Base-by-base conservation (phyloP, 1,284 basidiomycete species). In the Sphaerobolus stellatus region DNA sequence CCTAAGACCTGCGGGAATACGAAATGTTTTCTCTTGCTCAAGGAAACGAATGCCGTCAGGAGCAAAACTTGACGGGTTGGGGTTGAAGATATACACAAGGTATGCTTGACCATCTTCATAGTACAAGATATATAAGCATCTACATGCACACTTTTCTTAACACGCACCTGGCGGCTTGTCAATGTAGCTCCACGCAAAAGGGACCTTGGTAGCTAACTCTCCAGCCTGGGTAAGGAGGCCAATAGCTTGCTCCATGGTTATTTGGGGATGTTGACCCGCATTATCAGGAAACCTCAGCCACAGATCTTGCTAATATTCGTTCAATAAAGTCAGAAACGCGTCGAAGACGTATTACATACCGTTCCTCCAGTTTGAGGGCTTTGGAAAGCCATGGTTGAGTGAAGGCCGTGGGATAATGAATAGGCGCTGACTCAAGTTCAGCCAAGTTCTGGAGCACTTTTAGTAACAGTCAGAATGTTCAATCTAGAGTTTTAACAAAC, bases 21-120 rank as follows among this genome's bases (percentile, higher is more conserved):
- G 66, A 62, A 74, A 81, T 59, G 81, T 81, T 48, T 78, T 77
- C 65, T 90, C 88, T 55, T 79, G 69, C 46, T 90, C 88, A 60
- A 83, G 80, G 66, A 78, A 91, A 31, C 84, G 79, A 52, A 90
- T 75, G 18, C 88, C 88, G 60, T 91, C 88, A 4, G 77, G 73
- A n/a, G n/a, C n/a, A n/a, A n/a, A n/a, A n/a, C n/a, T n/a, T n/a
- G n/a, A n/a, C 27, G 74, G 11, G 63, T 50, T 78, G 77, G 24
- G 73, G 38, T 16, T 14, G 36, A 88, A 27, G 28, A 63, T 68
- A 66, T 79, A 89, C 43, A 89, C 67, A 22, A 90, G 75, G 45
- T 78, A 72, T 6, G 85, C 64, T 57, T 83, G 78, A 4, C 87
- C 87, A 66, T 90, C 88, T 88, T 57, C 9, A 44, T 1, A 22